Base-by-base conservation (phyloP, 352 stramenopile genomes). In the Phytophthora idaei region DNA sequence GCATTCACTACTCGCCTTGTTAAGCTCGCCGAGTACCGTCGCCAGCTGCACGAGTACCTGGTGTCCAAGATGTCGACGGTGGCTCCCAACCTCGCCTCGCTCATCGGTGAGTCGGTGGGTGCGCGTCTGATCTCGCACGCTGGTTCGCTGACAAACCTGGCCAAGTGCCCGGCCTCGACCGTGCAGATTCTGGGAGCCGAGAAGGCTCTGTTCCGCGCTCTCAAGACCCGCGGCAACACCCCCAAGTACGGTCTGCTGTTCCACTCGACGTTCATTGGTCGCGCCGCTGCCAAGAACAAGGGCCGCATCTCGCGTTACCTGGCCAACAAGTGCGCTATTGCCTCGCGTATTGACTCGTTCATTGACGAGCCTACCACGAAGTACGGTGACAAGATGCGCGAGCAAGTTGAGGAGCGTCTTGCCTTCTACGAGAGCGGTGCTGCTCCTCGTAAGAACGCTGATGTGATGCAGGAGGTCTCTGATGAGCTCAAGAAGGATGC, bases 171-270 rank as follows among this genome's bases (percentile, higher is more conserved):
- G 15, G 98, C 98, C 36, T 99, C 97, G 54, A 99, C 98, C 10
- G 97, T 99, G 46, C 98, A 99, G 80, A 99, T 99, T 77, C 83
- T 99, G 14, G 98, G 98, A 68, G 98, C 98, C n/a, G 98, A 99
- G 82, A 99, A 99, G 88, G 98, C 98, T 58, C 88, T 99, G 31
- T 99, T 99, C 88, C 94, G 98, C 45, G 98, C 98, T 27, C 92
- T 99, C 25, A 99, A 99, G 89, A 99, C 97, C 39, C 98, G 98
- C 59, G 97, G 98, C 62, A 99, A 99, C 86, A 99, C 98, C 53
- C 98, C 98, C 42, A 99, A 99, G 87, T 99, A 99, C 85, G 98
- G 98, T 62, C 83, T 99, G 49, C 98, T 99, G 61, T 99, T 99
- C 78, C 98, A 99, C 83, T 99, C 97, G 36, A 98, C 96, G 32